Percentiles rank a stretch among this genome's conserved stretches.
These are phyloP conservation scores for Neurospora intermedia DNA, from an alignment of 495 filamentous ascomycete genomes.

Conservation along the genomic window DNA sequence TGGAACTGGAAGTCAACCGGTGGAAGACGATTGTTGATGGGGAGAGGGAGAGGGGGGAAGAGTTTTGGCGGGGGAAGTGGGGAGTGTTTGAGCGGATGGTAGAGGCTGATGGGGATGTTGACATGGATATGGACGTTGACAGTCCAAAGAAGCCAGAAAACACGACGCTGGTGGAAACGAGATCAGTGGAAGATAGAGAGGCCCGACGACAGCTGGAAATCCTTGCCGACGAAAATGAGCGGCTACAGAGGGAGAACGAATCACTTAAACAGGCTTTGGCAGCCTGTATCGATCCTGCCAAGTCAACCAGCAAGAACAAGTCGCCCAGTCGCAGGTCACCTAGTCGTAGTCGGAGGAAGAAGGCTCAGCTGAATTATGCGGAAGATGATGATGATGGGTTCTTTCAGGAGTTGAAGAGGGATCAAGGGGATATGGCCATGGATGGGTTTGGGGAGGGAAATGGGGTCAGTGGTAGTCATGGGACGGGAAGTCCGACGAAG, in stretches of 20 bases:
- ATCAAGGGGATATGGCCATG: background rate
- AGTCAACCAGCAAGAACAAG: background rate
- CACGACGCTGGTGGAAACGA: background rate
- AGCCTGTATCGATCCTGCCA: background rate
- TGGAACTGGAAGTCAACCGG: constrained; percentile 60
- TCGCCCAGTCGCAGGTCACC: background rate
- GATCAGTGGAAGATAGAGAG: background rate
- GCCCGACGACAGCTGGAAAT: background rate
- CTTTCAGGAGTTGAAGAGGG: background rate
- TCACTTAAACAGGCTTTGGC: constrained; percentile 38
- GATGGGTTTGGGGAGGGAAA: background rate
- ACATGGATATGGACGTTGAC: constrained; percentile 27
- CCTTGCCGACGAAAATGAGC: constrained; percentile 48
- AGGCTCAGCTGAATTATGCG: background rate
- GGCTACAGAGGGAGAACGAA: constrained; percentile 41
- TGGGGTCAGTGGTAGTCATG: background rate
- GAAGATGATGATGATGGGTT: background rate
- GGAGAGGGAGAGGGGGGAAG: constrained; percentile 65
- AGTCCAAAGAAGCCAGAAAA: background rate
- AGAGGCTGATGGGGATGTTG: constrained; percentile 28
- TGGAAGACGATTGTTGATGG: constrained; percentile 66
- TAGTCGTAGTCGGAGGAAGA: background rate
- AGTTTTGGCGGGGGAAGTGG: constrained; percentile 82
- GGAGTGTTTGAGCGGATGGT: constrained; percentile 61
- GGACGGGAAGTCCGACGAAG: background rate